Percentiles rank a stretch among this genome's conserved stretches.
These are phyloP conservation scores for Chalciporus sphaerocephalus DNA, from an alignment of 768 basidiomycete genomes.

Conservation along the genomic window DNA sequence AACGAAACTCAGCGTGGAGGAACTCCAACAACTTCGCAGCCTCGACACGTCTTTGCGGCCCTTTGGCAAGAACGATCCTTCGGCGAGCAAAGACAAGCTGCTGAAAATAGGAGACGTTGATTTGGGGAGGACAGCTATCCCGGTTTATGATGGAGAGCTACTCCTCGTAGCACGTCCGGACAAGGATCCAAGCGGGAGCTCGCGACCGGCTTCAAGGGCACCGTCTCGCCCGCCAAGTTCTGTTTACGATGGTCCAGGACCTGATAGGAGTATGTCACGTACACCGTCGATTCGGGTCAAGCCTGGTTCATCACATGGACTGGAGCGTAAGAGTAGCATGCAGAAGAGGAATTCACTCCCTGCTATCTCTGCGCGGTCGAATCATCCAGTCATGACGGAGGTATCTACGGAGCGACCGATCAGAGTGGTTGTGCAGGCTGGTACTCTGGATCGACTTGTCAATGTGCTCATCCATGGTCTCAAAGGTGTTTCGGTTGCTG, in stretches of 20 bases:
- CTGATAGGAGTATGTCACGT: conserved; percentile 45
- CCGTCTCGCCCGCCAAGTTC: conserved; percentile 73
- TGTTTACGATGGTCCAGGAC: conserved; percentile 38
- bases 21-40: conserved; percentile 54
- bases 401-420: conserved; percentile 66
- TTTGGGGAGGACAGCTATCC: conserved; percentile 64
- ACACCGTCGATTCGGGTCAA: conserved; percentile 77
- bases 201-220: conserved; percentile 55
- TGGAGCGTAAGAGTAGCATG: conserved; percentile 75
- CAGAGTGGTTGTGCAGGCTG: conserved; percentile 73
- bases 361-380: conserved; percentile 61
- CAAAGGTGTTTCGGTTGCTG: conserved; percentile 70
- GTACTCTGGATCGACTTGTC: conserved; percentile 70
- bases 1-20: conserved; percentile 44
- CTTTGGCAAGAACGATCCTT: conserved; percentile 15
- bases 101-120: conserved; percentile 40
- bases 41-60: conserved; percentile 44
- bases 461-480: conserved; percentile 75
- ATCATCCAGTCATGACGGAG: conserved; percentile 55
- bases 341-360: conserved; percentile 76
- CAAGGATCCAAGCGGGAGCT: conserved; percentile 42
- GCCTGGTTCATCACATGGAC: conserved; percentile 57
- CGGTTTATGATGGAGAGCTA: conserved; percentile 71
- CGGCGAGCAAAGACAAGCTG: conserved; percentile 23
- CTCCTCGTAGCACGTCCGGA: conserved; percentile 61